Evolutionary conservation across 495 filamentous ascomycete species (phyloP), one percentile per base, ranked within the genome.

Genomic region (Penicillium antarcticum): DNA sequence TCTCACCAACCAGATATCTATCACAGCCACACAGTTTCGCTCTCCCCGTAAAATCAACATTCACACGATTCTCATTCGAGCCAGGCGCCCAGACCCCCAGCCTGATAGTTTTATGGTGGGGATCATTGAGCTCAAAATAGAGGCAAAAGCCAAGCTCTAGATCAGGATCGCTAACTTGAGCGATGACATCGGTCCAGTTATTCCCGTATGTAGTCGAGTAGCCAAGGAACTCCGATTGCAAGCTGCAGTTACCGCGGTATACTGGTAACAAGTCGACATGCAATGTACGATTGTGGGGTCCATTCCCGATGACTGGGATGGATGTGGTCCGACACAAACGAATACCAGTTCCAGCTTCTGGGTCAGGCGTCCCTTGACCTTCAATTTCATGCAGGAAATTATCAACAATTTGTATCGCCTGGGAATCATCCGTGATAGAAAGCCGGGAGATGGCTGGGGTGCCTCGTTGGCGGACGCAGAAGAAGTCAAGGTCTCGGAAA

Each of bases 11-110:
- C 14, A 87, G 38, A 73, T 83, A 87, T 23, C 78, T 60, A 60
- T 88, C 85, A 53, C 83, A 80, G 0, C 84, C 85, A 39, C 63
- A 73, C 19, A 88, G 78, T 53, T 73, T 78, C 3, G 83, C 84
- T 54, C 72, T 76, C 0, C 59, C 73, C 13, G 78, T 55, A 16
- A 88, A 62, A 54, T 84, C 70, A n/a, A 56, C 53, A 62, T 78
- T 80, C 39, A 80, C 64, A 7, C 67, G 59, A 12, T 69, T 69
- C 4, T 69, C 63, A 41, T 70, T 68, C 3, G 68, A 66, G 0
- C 56, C 55, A 11, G 59, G 73, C 7, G 67, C 74, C 39, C 69
- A 67, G 42, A 69, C 68, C 2, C 64, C 72, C 26, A 69, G 48
- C 19, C 43, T 51, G 40, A 66, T 55, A 3, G 48, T 45, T 31